Evolutionary conservation across 768 basidiomycete species (phyloP), one percentile per base, ranked within the genome.

Genomic region (Leccinum barrowsii): DNA sequence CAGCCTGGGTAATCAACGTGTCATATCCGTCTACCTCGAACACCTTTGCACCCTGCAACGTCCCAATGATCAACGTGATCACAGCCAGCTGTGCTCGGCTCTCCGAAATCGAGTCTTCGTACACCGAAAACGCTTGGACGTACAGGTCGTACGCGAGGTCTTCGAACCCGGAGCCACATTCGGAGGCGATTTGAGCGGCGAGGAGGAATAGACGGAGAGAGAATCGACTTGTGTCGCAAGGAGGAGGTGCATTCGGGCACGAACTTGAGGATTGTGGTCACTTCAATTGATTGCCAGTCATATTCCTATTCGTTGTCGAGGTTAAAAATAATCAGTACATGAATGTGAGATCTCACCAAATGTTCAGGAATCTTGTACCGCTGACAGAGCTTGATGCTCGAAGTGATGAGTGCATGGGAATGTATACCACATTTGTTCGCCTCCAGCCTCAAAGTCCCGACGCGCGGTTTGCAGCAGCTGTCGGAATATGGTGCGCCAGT

Each of bases 1-100:
- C 96, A n/a, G 96, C 97, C 75, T 99, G 98, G 26, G 97, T 98
- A 67, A 98, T 94, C 61, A 99, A 76, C 2, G 96, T 98, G 68
- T 98, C 97, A 69, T 97, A 98, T 72, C 96, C 96, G 67, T 99
- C 97, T 50, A 82, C 82, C 35, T 88, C 89, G 68, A 98, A 98
- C n/a, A 95, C 94, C 61, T 87, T 80, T 32, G 93, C 89, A 10
- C 88, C 85, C 56, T 93, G 92, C 42, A 99, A 76, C 6, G 94
- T 92, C 51, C 90, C 89, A 59, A 98, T 97, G 65, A 99, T 90
- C 19, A 95, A 82, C 7, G 94, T 92, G 70, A 99, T 98, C 19
- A 95, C 95, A 68, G 96, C 93, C 8, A 99, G 77, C 72, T 99
- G 97, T 5, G 94, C 94, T 4, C 95, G 85, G 34, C 90, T 92